A percentile compares a stretch with the other conserved stretches of the same genome.
These are phyloP conservation scores for Blastosporella zonata DNA, from an alignment of 1,284 basidiomycete species.

Conservation along the genomic window DNA sequence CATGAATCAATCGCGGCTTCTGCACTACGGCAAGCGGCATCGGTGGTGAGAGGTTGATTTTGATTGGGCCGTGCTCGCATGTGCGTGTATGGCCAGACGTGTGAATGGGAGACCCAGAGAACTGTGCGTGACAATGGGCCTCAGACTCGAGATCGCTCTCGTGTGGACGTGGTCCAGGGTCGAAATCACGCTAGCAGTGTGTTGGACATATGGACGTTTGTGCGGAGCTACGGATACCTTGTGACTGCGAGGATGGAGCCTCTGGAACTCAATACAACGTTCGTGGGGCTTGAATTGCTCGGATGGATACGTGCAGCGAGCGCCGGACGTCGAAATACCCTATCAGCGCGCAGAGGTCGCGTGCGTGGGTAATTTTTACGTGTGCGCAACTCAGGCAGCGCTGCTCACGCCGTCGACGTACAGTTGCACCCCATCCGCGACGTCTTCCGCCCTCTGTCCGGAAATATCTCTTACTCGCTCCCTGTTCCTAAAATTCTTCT, in stretches of 20 bases:
- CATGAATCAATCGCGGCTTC: slow-evolving; percentile 1
- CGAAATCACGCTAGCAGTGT: slow-evolving; percentile 8
- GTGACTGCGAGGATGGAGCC: not conserved
- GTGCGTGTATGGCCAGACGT: not conserved
- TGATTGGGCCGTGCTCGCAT: not conserved
- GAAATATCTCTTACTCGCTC: slow-evolving; percentile 1
- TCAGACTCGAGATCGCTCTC: slow-evolving; percentile 5
- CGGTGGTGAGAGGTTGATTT: not conserved
- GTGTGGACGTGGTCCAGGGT: slow-evolving; percentile 1
- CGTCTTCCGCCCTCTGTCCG: slow-evolving; percentile 10
- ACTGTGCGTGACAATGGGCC: not conserved
- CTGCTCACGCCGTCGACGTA: not conserved
- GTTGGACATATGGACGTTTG: slow-evolving; percentile 12
- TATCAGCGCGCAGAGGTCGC: slow-evolving; percentile 6
- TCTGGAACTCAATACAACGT: not conserved
- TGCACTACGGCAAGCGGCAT: not conserved
- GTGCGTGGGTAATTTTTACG: slow-evolving; percentile 7
- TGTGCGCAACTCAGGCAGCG: not conserved
- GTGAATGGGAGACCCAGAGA: not conserved
- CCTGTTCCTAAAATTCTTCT: not conserved
- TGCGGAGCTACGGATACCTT: slow-evolving; percentile 2
- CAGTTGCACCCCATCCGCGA: slow-evolving; percentile 5
- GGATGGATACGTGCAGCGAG: not conserved
- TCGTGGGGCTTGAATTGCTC: not conserved
- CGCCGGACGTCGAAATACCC: not conserved